phyloP scores from a whole-genome alignment of 2,329 filamentous ascomycete species.

The Colletotrichum somersetense region DNA sequence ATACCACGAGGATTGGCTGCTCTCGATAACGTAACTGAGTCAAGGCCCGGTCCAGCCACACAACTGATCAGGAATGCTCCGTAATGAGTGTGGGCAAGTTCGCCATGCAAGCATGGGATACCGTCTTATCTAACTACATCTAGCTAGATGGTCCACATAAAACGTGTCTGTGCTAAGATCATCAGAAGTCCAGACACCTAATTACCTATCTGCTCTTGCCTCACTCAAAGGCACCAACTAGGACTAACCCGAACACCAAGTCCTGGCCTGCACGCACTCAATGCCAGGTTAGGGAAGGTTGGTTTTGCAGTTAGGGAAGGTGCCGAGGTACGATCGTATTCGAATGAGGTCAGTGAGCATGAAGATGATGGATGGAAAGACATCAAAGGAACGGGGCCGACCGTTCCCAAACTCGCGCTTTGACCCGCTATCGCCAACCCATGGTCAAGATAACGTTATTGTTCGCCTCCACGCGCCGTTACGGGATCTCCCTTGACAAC shows the following conservation, averaged over 20 bases:
- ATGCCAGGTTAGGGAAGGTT: not conserved
- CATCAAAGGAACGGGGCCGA: no score
- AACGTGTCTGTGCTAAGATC: not conserved
- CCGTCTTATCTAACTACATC: not conserved
- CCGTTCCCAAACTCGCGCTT: not conserved
- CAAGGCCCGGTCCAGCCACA: not conserved
- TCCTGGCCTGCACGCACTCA: not conserved
- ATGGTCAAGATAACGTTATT: not conserved
- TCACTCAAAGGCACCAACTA: not conserved
- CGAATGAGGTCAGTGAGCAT: not conserved
- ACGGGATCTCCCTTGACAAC: conserved; percentile 18
- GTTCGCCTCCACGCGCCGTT: not conserved
- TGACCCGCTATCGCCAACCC: not conserved
- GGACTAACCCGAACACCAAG: not conserved
- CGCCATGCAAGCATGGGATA: not conserved
- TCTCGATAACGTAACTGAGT: not conserved
- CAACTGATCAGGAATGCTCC: not conserved
- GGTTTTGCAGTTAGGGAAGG: not conserved
- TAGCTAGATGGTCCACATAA: not conserved
- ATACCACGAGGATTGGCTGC: not conserved
- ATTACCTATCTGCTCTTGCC: not conserved
- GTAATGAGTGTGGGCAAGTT: not conserved
- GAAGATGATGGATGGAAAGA: not conserved
- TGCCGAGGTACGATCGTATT: not conserved
- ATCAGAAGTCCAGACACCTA: not conserved